Evolutionary conservation across 2,329 filamentous ascomycete genomes (phyloP), one percentile per base, ranked within the genome.

Genomic region (Helicocarpus griseus): DNA sequence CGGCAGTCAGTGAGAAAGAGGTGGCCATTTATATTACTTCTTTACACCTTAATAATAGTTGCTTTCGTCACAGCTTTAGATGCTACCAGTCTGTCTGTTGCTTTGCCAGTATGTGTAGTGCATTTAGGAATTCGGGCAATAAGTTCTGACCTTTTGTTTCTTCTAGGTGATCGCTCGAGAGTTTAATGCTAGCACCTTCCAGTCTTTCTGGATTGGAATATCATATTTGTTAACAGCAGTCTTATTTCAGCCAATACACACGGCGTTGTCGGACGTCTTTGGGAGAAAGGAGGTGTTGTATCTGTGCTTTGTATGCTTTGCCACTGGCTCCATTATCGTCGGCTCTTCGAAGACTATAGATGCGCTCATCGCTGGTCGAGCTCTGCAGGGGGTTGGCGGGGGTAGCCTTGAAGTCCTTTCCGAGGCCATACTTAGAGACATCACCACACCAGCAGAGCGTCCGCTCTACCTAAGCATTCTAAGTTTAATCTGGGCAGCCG

Each of bases 191-290:
- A 73, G 67, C 1, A 73, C 73, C 5, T 68, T 77, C 13, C 69
- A 83, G 61, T 77, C 80, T 0, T 84, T 85, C 62, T 85, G 81
- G 81, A 73, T 77, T 14, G 81, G 80, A 1, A 83, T 80, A 9
- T 77, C 77, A 21, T 84, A 81, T 60, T 68, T 85, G 11, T 68
- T 56, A 9, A 39, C 47, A 11, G 33, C n/a, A 6, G 38, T 47
- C 41, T 33, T 48, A 13, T 54, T 77, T 2, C 75, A 76, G 51
- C 78, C 77, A 0, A 54, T 79, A 0, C 72, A 72, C 39, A 74
- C 74, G 0, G 74, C 79, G 57, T 53, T 78, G 1, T 69, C 73
- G 5, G 69, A 79, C 53, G 65, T 79, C 21, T 79, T 73, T 85
- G 73, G 74, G 6, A 67, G 74, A 4, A 68, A 68, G 39, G 64